Percentiles rank a stretch among this genome's conserved stretches.
Conservation (phyloP, 108 stramenopile species). For the Nannochloropsis oceanica region DNA sequence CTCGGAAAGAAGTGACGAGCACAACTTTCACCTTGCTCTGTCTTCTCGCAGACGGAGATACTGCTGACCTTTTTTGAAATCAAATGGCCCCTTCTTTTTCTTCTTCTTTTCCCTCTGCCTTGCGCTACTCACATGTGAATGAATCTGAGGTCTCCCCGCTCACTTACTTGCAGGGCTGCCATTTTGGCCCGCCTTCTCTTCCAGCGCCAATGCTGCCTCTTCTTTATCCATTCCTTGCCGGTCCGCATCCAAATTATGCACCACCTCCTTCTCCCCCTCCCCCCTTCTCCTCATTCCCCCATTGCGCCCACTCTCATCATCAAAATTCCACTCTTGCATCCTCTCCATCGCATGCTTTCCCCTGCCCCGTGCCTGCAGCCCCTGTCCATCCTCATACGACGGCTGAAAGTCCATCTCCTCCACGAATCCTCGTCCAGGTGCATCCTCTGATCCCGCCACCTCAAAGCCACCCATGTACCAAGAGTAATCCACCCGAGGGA, state of each 20-base stretch:
- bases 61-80: too few relatives aligned
- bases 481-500: conserved; percentile 1
- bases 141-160: too few relatives aligned
- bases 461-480: background rate
- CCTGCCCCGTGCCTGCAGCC: background rate
- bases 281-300: too few relatives aligned
- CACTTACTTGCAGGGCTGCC: background rate
- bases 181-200: background rate
- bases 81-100: too few relatives aligned
- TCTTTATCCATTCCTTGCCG: background rate
- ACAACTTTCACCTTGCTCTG: too few relatives aligned
- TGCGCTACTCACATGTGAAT: too few relatives aligned
- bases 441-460: background rate
- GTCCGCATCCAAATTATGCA: background rate
- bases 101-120: too few relatives aligned
- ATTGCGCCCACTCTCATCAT: background rate
- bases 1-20: too few relatives aligned
- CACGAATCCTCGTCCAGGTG: background rate
- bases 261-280: background rate
- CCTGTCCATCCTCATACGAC: background rate
- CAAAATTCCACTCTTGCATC: background rate
- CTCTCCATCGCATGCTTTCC: background rate
- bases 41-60: too few relatives aligned
- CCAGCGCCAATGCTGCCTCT: background rate
- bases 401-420: background rate